phyloP scores from a whole-genome alignment of 2,329 filamentous ascomycete genomes.

The Madurella mycetomatis region DNA sequence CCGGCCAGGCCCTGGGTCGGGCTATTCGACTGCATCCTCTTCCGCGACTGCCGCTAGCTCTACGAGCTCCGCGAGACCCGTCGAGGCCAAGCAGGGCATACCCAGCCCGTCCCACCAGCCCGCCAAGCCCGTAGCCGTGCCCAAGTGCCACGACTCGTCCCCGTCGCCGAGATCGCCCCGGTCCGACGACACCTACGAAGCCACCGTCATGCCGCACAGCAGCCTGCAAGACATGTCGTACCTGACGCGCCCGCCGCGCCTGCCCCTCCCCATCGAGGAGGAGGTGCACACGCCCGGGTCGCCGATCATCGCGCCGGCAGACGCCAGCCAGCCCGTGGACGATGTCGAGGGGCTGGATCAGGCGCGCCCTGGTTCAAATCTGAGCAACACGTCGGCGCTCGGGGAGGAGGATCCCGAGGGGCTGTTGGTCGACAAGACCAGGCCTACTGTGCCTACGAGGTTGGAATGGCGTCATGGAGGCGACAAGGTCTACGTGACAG shows the following conservation, averaged over 20 bases:
- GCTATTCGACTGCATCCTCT: slow-evolving; percentile 40
- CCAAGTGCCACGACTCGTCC: slow-evolving; percentile 37
- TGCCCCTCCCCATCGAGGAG: slow-evolving; percentile 91
- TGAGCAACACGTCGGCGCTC: slow-evolving; percentile 55
- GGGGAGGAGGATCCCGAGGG: slow-evolving; percentile 79
- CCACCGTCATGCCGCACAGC: slow-evolving; percentile 46
- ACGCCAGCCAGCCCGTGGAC: slow-evolving; percentile 48
- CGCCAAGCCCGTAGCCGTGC: slow-evolving; percentile 57
- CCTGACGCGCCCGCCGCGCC: slow-evolving; percentile 70
- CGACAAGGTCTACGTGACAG: slow-evolving; percentile 92
- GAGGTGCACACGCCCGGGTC: slow-evolving; percentile 86
- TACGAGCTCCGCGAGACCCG: slow-evolving; percentile 31
- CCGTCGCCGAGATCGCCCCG: slow-evolving; percentile 30
- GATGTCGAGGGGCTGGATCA: slow-evolving; percentile 48
- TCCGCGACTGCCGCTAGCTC: slow-evolving; percentile 28
- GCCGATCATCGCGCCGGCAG: slow-evolving; percentile 73
- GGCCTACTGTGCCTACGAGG: slow-evolving; percentile 74
- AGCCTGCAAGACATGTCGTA: slow-evolving; percentile 62
- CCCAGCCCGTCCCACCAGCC: slow-evolving; percentile 32
- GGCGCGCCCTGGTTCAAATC: slow-evolving; percentile 49
- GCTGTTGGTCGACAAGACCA: slow-evolving; percentile 67
- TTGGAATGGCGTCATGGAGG: slow-evolving; percentile 82
- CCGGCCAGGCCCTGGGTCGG: slow-evolving; percentile 47
- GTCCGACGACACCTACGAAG: slow-evolving; percentile 36
- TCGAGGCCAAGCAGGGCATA: slow-evolving; percentile 34